phyloP scores from a whole-genome alignment of 23 red algal species.

The Gracilaria caudata region DNA sequence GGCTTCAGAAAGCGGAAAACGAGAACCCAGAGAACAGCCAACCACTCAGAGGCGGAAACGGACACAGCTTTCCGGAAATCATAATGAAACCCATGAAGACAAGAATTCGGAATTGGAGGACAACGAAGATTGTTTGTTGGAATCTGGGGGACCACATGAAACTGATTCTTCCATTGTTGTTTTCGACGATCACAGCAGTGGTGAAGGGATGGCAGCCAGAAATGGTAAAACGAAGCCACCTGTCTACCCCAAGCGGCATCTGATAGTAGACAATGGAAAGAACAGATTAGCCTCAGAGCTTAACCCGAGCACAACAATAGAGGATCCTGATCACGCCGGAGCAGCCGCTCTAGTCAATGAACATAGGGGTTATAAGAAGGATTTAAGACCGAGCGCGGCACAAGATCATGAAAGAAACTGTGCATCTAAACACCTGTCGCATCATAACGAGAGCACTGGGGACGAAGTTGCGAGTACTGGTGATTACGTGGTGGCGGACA shows the following conservation, averaged over 20 bases:
- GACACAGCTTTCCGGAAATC: neutral
- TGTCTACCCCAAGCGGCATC: neutral
- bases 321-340: no score
- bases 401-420: neutral
- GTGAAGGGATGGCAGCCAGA: neutral
- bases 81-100: neutral
- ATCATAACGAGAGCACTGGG: neutral
- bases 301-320: neutral
- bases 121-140: neutral
- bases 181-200: neutral
- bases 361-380: neutral
- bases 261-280: no score
- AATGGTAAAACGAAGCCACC: neutral
- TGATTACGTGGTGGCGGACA: constrained; percentile 5
- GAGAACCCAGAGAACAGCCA: neutral
- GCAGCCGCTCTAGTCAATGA: neutral
- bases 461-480: neutral
- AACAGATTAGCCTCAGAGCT: neutral
- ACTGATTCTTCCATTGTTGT: neutral
- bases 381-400: no score
- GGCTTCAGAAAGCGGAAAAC: neutral
- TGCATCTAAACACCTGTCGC: neutral
- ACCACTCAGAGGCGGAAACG: neutral
- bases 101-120: neutral
- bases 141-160: neutral